phyloP scores from a whole-genome alignment of 2,329 filamentous ascomycete species.

The Hypoxylon sp. region DNA sequence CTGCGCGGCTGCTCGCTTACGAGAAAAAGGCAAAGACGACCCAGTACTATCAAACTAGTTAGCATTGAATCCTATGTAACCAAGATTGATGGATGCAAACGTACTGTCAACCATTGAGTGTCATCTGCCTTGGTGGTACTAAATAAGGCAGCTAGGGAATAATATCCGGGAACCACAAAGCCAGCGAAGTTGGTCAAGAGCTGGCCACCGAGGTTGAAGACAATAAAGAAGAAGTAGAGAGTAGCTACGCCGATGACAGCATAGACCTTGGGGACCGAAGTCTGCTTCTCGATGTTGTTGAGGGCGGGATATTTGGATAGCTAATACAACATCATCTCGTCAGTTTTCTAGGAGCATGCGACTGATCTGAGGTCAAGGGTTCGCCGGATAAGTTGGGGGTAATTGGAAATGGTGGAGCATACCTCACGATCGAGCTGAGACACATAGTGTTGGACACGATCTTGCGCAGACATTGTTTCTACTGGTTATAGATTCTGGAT shows the following conservation, averaged over 20 bases:
- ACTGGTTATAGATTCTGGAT: slow-evolving; percentile 34
- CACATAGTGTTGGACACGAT: slow-evolving; percentile 82
- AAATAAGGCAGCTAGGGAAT: slow-evolving; percentile 85
- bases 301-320: slow-evolving; percentile 87
- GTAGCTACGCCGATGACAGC: slow-evolving; percentile 81
- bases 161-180: slow-evolving; percentile 87
- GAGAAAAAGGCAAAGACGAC: slow-evolving; percentile 87
- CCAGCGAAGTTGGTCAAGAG: slow-evolving; percentile 90
- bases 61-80: slow-evolving; percentile 50
- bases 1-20: slow-evolving; percentile 57
- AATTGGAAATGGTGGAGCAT: slow-evolving; percentile 52
- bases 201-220: slow-evolving; percentile 92
- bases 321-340: slow-evolving; percentile 61
- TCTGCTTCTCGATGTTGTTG: slow-evolving; percentile 89
- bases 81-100: slow-evolving; percentile 52
- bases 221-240: slow-evolving; percentile 91
- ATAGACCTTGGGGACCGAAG: slow-evolving; percentile 87
- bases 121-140: slow-evolving; percentile 79
- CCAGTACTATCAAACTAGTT: slow-evolving; percentile 78
- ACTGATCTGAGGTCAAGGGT: slow-evolving; percentile 25
- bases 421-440: slow-evolving; percentile 88
- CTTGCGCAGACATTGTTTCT: slow-evolving; percentile 79
- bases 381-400: slow-evolving; percentile 13
- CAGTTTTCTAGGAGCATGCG: slow-evolving; percentile 40
- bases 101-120: slow-evolving; percentile 83